Percentiles rank a stretch among this genome's conserved stretches.
Evolutionary conservation across 177 flowering plant genomes (phyloP).

Genomic region (Tripterygium wilfordii): DNA sequence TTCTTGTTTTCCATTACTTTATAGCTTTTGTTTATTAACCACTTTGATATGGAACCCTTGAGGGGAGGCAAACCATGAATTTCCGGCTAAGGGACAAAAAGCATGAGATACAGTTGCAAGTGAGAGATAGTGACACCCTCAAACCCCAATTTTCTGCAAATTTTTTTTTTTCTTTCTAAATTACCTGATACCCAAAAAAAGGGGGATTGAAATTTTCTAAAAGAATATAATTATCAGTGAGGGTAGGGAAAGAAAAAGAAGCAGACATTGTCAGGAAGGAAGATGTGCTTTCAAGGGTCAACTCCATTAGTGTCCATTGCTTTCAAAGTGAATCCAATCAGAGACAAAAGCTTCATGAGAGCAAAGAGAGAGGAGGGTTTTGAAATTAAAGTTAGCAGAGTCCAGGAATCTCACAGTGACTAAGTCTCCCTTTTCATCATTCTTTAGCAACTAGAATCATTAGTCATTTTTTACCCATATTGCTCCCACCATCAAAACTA

Average conservation of each 20-base stretch:
- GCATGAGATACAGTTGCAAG: slow-evolving; percentile 38
- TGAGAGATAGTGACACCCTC: slow-evolving; percentile 26
- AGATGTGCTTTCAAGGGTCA: slow-evolving; percentile 30
- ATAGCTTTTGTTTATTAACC: too few relatives aligned
- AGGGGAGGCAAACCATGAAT: slow-evolving; percentile 50
- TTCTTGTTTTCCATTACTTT: too few relatives aligned
- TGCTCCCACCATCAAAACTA: too few relatives aligned
- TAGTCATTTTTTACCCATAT: slow-evolving; percentile 30
- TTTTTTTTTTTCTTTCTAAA: slow-evolving; percentile 1
- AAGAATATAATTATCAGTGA: background rate
- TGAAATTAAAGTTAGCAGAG: slow-evolving; percentile 35
- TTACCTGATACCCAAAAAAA: slow-evolving; percentile 16
- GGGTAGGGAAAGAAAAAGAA: slow-evolving; percentile 2
- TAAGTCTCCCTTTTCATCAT: slow-evolving; percentile 48
- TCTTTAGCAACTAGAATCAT: slow-evolving; percentile 50
- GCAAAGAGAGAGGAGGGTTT: slow-evolving; percentile 24
- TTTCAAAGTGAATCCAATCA: slow-evolving; percentile 55
- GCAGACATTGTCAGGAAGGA: slow-evolving; percentile 26
- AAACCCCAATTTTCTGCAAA: background rate
- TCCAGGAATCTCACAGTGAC: slow-evolving; percentile 48
- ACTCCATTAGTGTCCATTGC: slow-evolving; percentile 46
- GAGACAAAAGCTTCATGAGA: slow-evolving; percentile 58
- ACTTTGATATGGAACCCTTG: slow-evolving; percentile 19
- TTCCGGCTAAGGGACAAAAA: slow-evolving; percentile 57
- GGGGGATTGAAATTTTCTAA: slow-evolving; percentile 6